Conservation (phyloP, 192 early-diverging fungal species). For the Entomortierella lignicola region DNA sequence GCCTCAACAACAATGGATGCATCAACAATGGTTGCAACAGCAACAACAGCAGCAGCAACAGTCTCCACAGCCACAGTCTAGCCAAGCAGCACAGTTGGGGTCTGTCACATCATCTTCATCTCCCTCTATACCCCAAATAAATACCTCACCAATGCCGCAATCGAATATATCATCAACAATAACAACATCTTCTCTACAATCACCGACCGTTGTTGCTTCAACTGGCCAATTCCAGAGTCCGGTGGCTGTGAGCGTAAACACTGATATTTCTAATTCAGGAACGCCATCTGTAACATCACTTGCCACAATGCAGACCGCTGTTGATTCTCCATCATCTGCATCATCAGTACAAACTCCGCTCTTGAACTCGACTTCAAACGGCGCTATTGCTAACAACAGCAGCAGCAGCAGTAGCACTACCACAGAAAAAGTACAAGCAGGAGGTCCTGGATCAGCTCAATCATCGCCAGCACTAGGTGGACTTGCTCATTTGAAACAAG, state of each 20-base stretch:
- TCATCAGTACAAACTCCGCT: slow-evolving; percentile 8
- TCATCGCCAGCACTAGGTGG: slow-evolving; percentile 22
- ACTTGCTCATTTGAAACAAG: slow-evolving; percentile 11
- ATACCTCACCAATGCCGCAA: slow-evolving; percentile 11
- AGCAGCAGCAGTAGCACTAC: too few species aligned
- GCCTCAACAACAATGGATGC: slow-evolving; percentile 33
- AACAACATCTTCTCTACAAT: background rate
- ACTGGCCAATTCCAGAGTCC: slow-evolving; percentile 13
- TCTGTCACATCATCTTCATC: background rate
- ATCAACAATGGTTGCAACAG: slow-evolving; percentile 13
- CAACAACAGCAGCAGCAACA: slow-evolving; percentile 18
- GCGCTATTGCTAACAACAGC: background rate
- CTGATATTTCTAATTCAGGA: background rate
- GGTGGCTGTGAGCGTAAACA: background rate
- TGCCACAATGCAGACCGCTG: background rate
- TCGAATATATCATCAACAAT: slow-evolving; percentile 5
- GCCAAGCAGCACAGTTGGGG: background rate
- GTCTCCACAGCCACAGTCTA: background rate
- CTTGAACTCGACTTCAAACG: slow-evolving; percentile 2
- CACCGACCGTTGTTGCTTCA: background rate
- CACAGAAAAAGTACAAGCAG: background rate
- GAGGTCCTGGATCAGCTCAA: background rate
- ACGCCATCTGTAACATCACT: background rate
- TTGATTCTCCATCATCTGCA: slow-evolving; percentile 9
- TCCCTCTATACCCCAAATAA: slow-evolving; percentile 20